Percentiles rank a stretch among this genome's conserved stretches.
Evolutionary conservation across 495 filamentous ascomycete genomes (phyloP).

Genomic region (Lepraria neglecta): DNA sequence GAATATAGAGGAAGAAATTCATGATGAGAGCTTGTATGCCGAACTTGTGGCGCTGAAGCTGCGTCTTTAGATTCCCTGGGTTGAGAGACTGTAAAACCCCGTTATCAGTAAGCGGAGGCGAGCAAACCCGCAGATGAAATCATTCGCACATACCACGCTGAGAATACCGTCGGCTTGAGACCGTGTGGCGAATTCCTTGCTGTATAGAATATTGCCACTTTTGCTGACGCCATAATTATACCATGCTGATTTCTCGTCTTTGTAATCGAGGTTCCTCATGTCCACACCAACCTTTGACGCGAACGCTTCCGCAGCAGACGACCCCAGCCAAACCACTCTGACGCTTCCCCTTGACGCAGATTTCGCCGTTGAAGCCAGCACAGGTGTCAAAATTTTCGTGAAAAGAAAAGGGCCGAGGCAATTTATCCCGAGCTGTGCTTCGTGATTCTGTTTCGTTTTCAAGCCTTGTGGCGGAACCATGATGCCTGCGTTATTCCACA

Average conservation of each 20-base stretch:
- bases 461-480: conserved; percentile 30
- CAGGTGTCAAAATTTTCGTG: conserved; percentile 41
- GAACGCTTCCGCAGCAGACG: conserved; percentile 21
- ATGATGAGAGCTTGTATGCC: not conserved
- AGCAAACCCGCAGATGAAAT: not conserved
- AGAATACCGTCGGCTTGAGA: conserved; percentile 29
- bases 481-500: conserved; percentile 56
- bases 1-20: not conserved
- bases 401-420: conserved; percentile 44
- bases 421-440: conserved; percentile 44
- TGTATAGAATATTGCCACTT: conserved; percentile 36
- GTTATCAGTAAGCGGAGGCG: not conserved
- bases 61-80: conserved; percentile 28
- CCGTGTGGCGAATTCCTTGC: conserved; percentile 34
- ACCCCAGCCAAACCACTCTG: conserved; percentile 38
- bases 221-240: conserved; percentile 39
- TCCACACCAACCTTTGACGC: conserved; percentile 21
- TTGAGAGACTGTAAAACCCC: conserved; percentile 1
- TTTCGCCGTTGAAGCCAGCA: conserved; percentile 36
- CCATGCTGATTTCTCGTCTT: not conserved
- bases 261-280: conserved; percentile 22
- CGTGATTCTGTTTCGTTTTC: conserved; percentile 35
- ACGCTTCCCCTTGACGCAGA: conserved; percentile 30
- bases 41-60: conserved; percentile 28
- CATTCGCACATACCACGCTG: conserved; percentile 4